phyloP scores from a whole-genome alignment of 2,329 filamentous ascomycete species.

The Talaromyces marneffei region DNA sequence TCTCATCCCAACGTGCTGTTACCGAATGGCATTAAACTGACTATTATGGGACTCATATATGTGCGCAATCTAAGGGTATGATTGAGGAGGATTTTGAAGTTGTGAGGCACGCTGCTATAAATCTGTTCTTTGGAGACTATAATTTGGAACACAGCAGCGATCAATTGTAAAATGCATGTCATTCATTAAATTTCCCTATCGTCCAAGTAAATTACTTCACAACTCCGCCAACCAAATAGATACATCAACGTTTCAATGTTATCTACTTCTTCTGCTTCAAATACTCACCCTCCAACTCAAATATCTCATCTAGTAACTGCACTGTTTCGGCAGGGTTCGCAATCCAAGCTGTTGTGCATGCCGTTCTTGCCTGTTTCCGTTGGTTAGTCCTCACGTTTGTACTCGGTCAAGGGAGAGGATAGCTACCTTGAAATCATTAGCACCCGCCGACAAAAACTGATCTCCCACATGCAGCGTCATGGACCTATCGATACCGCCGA shows the following conservation, averaged over 20 bases:
- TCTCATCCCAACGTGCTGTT: no score
- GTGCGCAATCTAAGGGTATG: no score
- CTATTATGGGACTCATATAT: no score
- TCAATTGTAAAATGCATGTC: background rate
- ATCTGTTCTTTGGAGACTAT: background rate
- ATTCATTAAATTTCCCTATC: background rate
- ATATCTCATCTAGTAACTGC: conserved; percentile 77
- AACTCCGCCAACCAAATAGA: background rate
- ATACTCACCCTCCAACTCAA: conserved; percentile 39
- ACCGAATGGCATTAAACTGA: no score
- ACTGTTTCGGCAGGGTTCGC: conserved; percentile 89
- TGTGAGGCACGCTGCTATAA: no score
- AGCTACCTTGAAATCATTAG: conserved; percentile 86
- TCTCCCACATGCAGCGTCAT: conserved; percentile 90
- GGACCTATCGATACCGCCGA: conserved; percentile 66
- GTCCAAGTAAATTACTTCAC: background rate
- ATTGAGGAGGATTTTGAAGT: no score
- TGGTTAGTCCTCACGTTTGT: background rate
- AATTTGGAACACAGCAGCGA: no score
- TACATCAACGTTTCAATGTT: background rate
- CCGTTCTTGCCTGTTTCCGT: conserved; percentile 59
- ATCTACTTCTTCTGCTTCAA: background rate
- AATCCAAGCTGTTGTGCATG: conserved; percentile 95
- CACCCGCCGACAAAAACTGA: conserved; percentile 90
- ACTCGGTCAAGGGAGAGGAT: background rate